Percentiles rank a stretch among this genome's conserved stretches.
Conservation (phyloP, 805 yeast species). For the Yarrowia sp. region DNA sequence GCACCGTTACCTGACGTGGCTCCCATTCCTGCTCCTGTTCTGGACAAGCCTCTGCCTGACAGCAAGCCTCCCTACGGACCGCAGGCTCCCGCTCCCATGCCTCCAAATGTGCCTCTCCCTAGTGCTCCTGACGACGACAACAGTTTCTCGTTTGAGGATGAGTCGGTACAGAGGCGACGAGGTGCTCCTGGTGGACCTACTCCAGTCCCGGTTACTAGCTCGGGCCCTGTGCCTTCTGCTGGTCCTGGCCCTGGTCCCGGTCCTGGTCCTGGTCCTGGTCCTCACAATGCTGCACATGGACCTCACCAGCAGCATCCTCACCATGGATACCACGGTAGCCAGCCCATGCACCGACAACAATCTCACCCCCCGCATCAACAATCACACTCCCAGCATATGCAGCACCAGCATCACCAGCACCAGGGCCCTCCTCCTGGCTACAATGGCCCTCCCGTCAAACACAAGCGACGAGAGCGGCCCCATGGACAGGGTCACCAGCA, state of each 20-base stretch:
- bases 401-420: not conserved
- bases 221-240: not conserved
- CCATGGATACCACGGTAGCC: not conserved
- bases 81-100: not conserved
- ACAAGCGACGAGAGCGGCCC: not conserved
- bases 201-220: not conserved
- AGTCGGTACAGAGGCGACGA: not conserved
- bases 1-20: too few relatives aligned
- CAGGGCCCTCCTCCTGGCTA: not conserved
- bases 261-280: not conserved
- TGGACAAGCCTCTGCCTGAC: slow-evolving; percentile 7
- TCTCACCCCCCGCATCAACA: not conserved
- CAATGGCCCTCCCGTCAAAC: not conserved
- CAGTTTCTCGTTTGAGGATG: not conserved
- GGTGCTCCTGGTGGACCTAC: not conserved
- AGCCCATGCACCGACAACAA: slow-evolving; percentile 5
- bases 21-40: not conserved
- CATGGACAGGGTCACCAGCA: not conserved
- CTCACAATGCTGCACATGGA: not conserved
- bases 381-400: not conserved
- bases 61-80: not conserved
- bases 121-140: not conserved
- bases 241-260: not conserved
- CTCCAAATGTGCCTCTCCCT: not conserved
- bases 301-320: not conserved